Evolutionary conservation across 805 yeast species (phyloP), one percentile per base, ranked within the genome.

Genomic region (Yarrowia deformans): DNA sequence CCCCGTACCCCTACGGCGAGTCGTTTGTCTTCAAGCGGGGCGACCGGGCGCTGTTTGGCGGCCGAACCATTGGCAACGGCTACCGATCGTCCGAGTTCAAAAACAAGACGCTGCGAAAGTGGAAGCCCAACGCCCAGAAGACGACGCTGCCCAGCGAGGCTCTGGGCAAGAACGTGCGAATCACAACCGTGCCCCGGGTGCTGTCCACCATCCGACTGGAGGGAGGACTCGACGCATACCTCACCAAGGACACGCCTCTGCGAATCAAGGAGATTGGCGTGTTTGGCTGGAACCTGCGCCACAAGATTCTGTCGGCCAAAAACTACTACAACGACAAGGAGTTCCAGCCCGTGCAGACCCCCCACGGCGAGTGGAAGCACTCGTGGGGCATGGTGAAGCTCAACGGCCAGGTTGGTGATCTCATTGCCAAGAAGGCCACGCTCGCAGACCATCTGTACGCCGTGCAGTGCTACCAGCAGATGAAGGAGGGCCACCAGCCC

Each of bases 251-350:
- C 70, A 91, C 90, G 73, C 83, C 96, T 7, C 96, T 97, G 2
- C 85, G 99, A 81, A 83, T 91, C 72, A 95, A 95, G 81, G 97
- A 95, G 77, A 81, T 95, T 75, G 99, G 99, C 0, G 89, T 93
- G 68, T 83, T 85, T 69, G 99, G 98, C 42, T 95, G 98, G 98
- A 86, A 85, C 74, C 82, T 95, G 73, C 89, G 94, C 75, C 93
- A 89, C 78, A 85, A 87, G 69, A 87, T 95, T 16, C 78, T 94
- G 75, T 79, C 43, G 4, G 69, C 69, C 18, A 8, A n/a, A 13
- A 48, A 63, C 32, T 63, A 39, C 56, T 63, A 63, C 55, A 9
- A 18, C 14, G 56, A 63, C 68, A 48, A 48, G 56, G 37, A 16
- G 35, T 63, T 48, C 56, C 45, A 48, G 68, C 68, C 68, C n/a